Conservation (phyloP, 768 basidiomycete species). For the Hemileccinum rubropunctum region DNA sequence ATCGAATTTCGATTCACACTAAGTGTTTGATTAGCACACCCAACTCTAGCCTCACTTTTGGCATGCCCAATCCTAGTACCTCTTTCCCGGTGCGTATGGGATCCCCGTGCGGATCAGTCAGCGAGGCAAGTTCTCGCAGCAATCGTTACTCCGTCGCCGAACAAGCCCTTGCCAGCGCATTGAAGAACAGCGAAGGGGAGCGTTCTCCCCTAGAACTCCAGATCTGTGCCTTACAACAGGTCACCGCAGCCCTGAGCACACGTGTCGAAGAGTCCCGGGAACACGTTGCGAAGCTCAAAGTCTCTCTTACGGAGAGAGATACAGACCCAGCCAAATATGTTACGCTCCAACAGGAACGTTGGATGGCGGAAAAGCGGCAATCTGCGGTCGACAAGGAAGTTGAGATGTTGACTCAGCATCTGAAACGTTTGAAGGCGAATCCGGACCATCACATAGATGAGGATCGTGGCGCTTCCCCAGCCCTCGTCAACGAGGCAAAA, state of each 20-base stretch:
- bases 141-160: constrained; percentile 47
- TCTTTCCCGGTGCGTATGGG: constrained; percentile 4
- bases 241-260: constrained; percentile 40
- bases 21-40: constrained; percentile 21
- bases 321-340: constrained; percentile 37
- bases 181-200: constrained; percentile 34
- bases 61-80: constrained; percentile 15
- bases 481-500: constrained; percentile 25
- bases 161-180: constrained; percentile 37
- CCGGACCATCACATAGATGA: constrained; percentile 15
- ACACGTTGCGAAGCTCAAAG: constrained; percentile 39
- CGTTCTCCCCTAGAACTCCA: constrained; percentile 43
- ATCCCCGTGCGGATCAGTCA: constrained; percentile 28
- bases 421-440: constrained; percentile 32
- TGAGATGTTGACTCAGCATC: constrained; percentile 34
- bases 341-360: constrained; percentile 44
- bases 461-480: constrained; percentile 14
- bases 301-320: constrained; percentile 36
- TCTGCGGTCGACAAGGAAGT: constrained; percentile 36
- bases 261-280: constrained; percentile 47
- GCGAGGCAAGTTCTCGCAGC: constrained; percentile 29
- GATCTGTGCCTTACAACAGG: constrained; percentile 44
- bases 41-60: constrained; percentile 14
- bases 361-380: constrained; percentile 49
- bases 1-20: constrained; percentile 12